Conservation (phyloP, 495 filamentous ascomycete genomes). For the Hypoxylon fuscum region DNA sequence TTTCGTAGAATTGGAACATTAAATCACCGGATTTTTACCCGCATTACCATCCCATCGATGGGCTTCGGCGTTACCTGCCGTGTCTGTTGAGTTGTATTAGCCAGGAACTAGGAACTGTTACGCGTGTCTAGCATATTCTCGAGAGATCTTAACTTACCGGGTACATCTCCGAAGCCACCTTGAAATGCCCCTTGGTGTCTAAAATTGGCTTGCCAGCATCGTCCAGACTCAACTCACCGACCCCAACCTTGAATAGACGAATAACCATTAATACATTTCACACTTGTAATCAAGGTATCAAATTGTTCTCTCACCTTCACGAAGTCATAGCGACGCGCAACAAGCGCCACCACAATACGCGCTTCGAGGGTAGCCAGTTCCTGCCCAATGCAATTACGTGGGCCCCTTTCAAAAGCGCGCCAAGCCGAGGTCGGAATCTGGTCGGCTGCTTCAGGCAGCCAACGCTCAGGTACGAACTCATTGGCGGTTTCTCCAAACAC, state of each 20-base stretch:
- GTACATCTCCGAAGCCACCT: conserved; percentile 54
- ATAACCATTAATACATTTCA: too few relatives aligned
- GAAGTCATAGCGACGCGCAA: conserved; percentile 54
- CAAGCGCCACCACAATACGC: conserved; percentile 47
- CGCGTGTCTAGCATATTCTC: background rate
- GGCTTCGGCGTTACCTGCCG: conserved; percentile 50
- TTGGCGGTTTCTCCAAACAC: conserved; percentile 66
- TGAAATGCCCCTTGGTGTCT: conserved; percentile 52
- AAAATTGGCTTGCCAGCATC: conserved; percentile 33
- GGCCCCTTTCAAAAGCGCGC: conserved; percentile 64
- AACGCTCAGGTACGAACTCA: conserved; percentile 68
- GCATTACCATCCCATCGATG: conserved; percentile 49
- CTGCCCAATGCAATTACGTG: conserved; percentile 66
- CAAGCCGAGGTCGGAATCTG: conserved; percentile 51
- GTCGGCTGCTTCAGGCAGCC: conserved; percentile 48
- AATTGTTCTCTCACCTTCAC: too few relatives aligned
- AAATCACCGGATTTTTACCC: conserved; percentile 23
- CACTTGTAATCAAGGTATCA: too few relatives aligned
- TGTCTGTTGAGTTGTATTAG: conserved; percentile 28
- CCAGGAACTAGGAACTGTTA: background rate
- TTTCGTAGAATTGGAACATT: background rate
- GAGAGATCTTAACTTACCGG: conserved; percentile 48
- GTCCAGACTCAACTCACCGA: conserved; percentile 46
- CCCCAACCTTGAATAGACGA: conserved; percentile 54
- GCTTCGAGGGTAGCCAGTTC: conserved; percentile 59